Base-by-base conservation (phyloP, 2,329 filamentous ascomycete genomes). In the Arthroderma sp. region DNA sequence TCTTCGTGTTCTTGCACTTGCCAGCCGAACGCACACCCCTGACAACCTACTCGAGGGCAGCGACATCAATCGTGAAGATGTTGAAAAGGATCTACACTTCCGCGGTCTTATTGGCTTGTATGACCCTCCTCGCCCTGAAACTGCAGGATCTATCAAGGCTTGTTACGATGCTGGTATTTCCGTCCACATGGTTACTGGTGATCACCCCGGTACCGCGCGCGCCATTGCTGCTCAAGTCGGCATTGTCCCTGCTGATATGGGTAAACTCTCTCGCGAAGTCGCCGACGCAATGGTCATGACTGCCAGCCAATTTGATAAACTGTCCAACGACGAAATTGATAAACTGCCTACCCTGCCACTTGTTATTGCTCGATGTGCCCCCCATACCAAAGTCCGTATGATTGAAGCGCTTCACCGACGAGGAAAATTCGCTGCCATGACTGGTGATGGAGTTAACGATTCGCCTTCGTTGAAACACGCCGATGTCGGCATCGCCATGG, bases 401-500 rank as follows among this genome's bases (percentile, higher is more conserved):
- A 88, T 94, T 43, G 83, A 86, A 32, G 65, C 64, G 1, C 47
- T 68, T 33, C 64, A 66, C 42, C 58, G 63, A 27, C 78, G 85
- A 36, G 75, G 78, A 10, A 72, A 74, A 7, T 89, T 83, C 61
- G 85, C 82, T 59, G 86, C 85, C 45, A 91, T 93, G 85, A 93
- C 86, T 29, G 86, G 86, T 53, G 86, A 93, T 52, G 86, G 86
- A 45, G 86, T 91, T 50, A 93, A 93, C 57, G 86, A 93, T 58
- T 84, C 83, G 3, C 86, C 86, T 0, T 87, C 84, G 2, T 70
- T 93, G 34, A 86, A 86, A 51, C 75, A 77, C 27, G 83, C 85
- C 5, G 86, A 94, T 58, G 85, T 94, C 8, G 86, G 84, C 53
- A 94, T 91, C 52, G 85, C 85, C 38, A 93, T 93, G 86, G 86